Evolutionary conservation across 306 rosid species (phyloP).

Genomic region (Cucumis cinereus): DNA sequence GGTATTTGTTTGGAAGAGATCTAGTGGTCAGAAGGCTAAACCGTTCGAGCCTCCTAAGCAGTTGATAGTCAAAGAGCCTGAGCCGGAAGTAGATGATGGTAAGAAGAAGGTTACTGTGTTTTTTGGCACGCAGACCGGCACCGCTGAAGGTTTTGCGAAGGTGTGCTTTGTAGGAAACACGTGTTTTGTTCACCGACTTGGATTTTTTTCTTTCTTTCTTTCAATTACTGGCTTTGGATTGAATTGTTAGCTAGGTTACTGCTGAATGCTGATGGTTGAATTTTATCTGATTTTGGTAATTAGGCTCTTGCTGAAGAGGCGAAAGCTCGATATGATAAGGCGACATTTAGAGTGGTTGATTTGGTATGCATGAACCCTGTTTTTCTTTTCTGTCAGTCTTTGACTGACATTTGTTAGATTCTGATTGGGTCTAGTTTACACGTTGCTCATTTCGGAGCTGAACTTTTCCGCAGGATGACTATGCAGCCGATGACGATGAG

Average conservation of each 20-base stretch:
- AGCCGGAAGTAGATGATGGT: slow-evolving; percentile 64
- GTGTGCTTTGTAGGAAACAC: slow-evolving; percentile 16
- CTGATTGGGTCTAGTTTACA: neutral
- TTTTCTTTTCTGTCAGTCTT: neutral
- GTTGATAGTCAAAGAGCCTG: slow-evolving; percentile 23
- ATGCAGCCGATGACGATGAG: slow-evolving; percentile 71
- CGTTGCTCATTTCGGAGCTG: slow-evolving; percentile 5
- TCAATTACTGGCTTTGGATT: neutral
- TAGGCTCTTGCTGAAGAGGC: slow-evolving; percentile 91
- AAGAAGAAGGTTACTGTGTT: slow-evolving; percentile 70
- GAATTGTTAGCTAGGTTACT: neutral
- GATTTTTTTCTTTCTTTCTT: neutral
- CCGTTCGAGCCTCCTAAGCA: slow-evolving; percentile 39
- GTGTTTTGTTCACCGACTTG: neutral
- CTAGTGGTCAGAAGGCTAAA: slow-evolving; percentile 26
- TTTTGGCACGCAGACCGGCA: slow-evolving; percentile 96
- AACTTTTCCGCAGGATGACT: slow-evolving; percentile 53
- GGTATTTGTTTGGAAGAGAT: slow-evolving; percentile 68
- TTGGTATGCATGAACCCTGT: slow-evolving; percentile 34
- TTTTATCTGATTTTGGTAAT: neutral
- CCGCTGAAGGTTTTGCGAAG: slow-evolving; percentile 98
- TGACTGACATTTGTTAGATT: neutral
- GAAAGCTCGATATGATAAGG: slow-evolving; percentile 73
- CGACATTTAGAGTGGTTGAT: slow-evolving; percentile 69
- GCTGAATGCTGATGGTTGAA: neutral